A percentile compares a stretch with the other conserved stretches of the same genome.
phyloP scores from a whole-genome alignment of 345 rosid species.

The Sisymbrium altissimum region DNA sequence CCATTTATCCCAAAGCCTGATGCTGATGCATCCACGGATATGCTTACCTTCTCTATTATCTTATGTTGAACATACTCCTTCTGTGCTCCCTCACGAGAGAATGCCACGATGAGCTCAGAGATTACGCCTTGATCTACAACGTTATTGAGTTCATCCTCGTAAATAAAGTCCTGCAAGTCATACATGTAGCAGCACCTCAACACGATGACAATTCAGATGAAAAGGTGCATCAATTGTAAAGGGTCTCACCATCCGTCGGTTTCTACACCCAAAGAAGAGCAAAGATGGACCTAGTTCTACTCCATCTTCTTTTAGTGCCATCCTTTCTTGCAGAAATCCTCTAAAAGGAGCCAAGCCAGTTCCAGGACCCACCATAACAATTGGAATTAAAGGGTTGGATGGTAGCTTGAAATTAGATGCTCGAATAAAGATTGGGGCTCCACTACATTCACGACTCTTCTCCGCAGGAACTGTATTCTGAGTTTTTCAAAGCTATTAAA shows the following conservation, averaged over 20 bases:
- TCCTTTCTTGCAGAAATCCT: slow-evolving; percentile 80
- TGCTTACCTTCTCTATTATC: slow-evolving; percentile 68
- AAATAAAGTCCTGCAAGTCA: slow-evolving; percentile 53
- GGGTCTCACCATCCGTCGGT: slow-evolving; percentile 61
- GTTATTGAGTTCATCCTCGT: slow-evolving; percentile 77
- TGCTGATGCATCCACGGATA: background rate
- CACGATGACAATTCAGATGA: background rate
- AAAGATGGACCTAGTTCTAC: slow-evolving; percentile 65
- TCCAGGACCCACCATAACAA: slow-evolving; percentile 69
- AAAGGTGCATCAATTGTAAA: background rate
- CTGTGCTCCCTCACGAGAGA: slow-evolving; percentile 95
- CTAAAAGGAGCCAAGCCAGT: slow-evolving; percentile 79
- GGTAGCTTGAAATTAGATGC: slow-evolving; percentile 66
- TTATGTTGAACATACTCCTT: slow-evolving; percentile 96
- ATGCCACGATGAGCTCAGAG: slow-evolving; percentile 79
- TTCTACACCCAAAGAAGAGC: slow-evolving; percentile 94
- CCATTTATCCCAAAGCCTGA: background rate
- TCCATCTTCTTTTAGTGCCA: slow-evolving; percentile 75
- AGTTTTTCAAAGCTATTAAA: slow-evolving; percentile 16
- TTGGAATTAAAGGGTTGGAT: slow-evolving; percentile 43
- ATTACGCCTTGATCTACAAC: slow-evolving; percentile 66
- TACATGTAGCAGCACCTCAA: background rate
- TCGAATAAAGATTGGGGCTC: slow-evolving; percentile 60
- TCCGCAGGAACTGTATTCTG: slow-evolving; percentile 57
- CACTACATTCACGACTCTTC: slow-evolving; percentile 51